Percentiles rank a stretch among this genome's conserved stretches.
phyloP scores from a whole-genome alignment of 129 eudicot species.

The Helianthus annuus region HanXRQr2.0-SUNRISE NC_035443.2:111303981-111304480 shows the following conservation, averaged over 20 bases:
- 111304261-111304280: not conserved
- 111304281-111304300: too few relatives aligned
- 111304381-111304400: too few relatives aligned
- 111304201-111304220: not conserved
- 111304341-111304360: too few relatives aligned
- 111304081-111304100: slow-evolving; percentile 31
- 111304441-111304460: too few relatives aligned
- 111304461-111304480: too few relatives aligned
- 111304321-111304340: too few relatives aligned
- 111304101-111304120: slow-evolving; percentile 56
- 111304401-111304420: too few relatives aligned
- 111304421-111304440: too few relatives aligned
- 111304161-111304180: slow-evolving; percentile 57
- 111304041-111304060: slow-evolving; percentile 1
- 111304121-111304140: slow-evolving; percentile 68
- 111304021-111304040: not conserved
- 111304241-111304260: too few relatives aligned
- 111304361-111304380: too few relatives aligned
- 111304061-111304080: slow-evolving; percentile 14
- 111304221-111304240: not conserved
- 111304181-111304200: not conserved
- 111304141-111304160: slow-evolving; percentile 83
- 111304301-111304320: too few relatives aligned
- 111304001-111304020: slow-evolving; percentile 33
- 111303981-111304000: slow-evolving; percentile 10